These are phyloP conservation scores for Ehretia macrophylla DNA, from an alignment of 257 asterid species.

Conservation along the genomic window DNA sequence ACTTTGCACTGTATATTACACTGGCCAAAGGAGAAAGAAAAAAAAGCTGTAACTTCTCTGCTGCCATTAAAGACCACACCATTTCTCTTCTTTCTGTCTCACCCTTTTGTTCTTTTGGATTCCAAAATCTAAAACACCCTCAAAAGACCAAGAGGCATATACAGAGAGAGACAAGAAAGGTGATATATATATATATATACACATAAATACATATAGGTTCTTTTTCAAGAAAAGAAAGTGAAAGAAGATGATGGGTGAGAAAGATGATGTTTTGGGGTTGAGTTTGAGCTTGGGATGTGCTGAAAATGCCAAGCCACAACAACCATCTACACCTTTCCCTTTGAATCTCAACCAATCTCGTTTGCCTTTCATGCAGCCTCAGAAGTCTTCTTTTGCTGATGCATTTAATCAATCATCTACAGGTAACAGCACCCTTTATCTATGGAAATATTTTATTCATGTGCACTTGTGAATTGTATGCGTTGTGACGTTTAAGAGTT, in stretches of 20 bases:
- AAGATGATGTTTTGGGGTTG: constrained; percentile 56
- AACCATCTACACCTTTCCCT: constrained; percentile 35
- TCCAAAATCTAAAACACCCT: constrained; percentile 1
- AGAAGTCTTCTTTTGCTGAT: constrained; percentile 25
- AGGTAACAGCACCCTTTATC: constrained; percentile 29
- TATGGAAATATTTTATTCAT: not conserved
- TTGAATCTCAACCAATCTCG: constrained; percentile 45
- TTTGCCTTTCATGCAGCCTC: constrained; percentile 38
- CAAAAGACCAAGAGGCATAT: constrained; percentile 11
- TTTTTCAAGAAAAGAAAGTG: no score
- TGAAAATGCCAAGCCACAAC: constrained; percentile 14
- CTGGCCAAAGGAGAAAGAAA: constrained; percentile 17
- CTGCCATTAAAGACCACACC: constrained; percentile 48
- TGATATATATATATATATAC: no score
- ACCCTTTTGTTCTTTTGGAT: constrained; percentile 15
- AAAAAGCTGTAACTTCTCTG: constrained; percentile 58
- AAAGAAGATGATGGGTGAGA: constrained; percentile 34
- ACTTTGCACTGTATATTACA: constrained; percentile 30
- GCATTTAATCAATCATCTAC: constrained; percentile 34
- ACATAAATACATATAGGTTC: no score
- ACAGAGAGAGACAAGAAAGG: not conserved
- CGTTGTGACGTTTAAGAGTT: no score
- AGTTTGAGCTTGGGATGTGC: constrained; percentile 57
- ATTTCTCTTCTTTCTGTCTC: constrained; percentile 77
- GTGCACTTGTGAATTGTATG: not conserved